These are phyloP conservation scores for Alternaria dauci DNA, from an alignment of 2,329 filamentous ascomycete genomes.

Conservation along the genomic window DNA sequence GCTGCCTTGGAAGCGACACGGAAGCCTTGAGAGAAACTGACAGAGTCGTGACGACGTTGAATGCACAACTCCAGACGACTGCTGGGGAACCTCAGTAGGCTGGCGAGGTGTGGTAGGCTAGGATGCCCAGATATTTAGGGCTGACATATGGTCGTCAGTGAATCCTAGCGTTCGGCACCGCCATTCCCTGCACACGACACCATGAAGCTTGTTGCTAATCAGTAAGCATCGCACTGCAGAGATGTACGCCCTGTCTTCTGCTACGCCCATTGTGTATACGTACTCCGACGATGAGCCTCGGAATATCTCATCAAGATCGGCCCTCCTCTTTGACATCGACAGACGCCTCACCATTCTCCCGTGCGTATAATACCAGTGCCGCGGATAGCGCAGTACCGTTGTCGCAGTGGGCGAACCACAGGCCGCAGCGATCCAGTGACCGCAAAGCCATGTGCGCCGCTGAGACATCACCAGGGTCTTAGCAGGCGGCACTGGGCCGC, in stretches of 20 bases:
- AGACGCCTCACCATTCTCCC: not conserved
- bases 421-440: slow-evolving; percentile 14
- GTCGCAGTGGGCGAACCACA: slow-evolving; percentile 19
- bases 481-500: not conserved
- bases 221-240: not conserved
- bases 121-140: slow-evolving; percentile 6
- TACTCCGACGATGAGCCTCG: not conserved
- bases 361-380: slow-evolving; percentile 13
- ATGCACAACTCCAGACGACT: not conserved
- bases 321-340: not conserved
- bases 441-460: slow-evolving; percentile 14
- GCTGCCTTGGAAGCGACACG: not conserved
- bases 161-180: not conserved
- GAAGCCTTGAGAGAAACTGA: too few relatives aligned
- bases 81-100: not conserved
- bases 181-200: slow-evolving; percentile 3
- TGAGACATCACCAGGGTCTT: slow-evolving; percentile 21
- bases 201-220: not conserved
- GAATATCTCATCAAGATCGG: not conserved
- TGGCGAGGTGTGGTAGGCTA: not conserved
- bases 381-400: slow-evolving; percentile 15
- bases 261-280: not conserved
- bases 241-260: not conserved
- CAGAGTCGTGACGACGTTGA: not conserved
- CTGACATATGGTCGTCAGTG: slow-evolving; percentile 10